phyloP scores from a whole-genome alignment of 768 basidiomycete genomes.

The Amanita molliuscula region DNA sequence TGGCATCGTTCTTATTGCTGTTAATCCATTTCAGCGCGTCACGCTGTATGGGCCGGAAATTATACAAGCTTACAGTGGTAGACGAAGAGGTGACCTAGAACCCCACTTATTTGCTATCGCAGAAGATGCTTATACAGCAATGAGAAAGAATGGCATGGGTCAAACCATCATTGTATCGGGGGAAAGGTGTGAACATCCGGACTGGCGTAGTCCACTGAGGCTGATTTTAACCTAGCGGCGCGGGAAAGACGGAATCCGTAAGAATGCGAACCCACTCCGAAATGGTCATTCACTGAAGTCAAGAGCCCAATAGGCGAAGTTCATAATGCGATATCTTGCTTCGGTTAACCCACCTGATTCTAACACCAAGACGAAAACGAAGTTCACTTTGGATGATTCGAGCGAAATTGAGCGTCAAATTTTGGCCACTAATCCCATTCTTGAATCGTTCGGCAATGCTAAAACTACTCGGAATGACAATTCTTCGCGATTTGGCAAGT shows the following conservation, averaged over 20 bases:
- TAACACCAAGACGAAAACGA: conserved; percentile 51
- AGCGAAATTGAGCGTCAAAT: conserved; percentile 97
- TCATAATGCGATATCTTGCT: conserved; percentile 98
- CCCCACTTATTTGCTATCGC: conserved; percentile 99
- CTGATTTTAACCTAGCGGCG: conserved; percentile 56
- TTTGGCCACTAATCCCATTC: conserved; percentile 96
- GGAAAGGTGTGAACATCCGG: conserved; percentile 58
- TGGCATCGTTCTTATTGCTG: conserved; percentile 96
- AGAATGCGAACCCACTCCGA: conserved; percentile 15
- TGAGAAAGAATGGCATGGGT: conserved; percentile 88
- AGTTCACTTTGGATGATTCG: conserved; percentile 71
- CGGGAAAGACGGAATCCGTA: conserved; percentile 97
- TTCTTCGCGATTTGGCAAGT: conserved; percentile 98
- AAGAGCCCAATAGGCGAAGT: conserved; percentile 63
- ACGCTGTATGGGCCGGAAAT: conserved; percentile 95
- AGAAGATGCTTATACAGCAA: conserved; percentile 96
- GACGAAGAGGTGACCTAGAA: conserved; percentile 88
- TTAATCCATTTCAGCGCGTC: conserved; percentile 98
- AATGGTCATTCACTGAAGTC: not conserved
- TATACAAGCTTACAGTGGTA: conserved; percentile 92
- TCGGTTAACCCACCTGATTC: conserved; percentile 84
- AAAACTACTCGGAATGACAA: conserved; percentile 99
- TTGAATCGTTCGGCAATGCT: conserved; percentile 98
- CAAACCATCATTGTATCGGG: conserved; percentile 99
- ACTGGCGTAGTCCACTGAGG: conserved; percentile 7